These are phyloP conservation scores for Arachnopeziza araneosa DNA, from an alignment of 2,329 filamentous ascomycete genomes.

Conservation along the genomic window DNA sequence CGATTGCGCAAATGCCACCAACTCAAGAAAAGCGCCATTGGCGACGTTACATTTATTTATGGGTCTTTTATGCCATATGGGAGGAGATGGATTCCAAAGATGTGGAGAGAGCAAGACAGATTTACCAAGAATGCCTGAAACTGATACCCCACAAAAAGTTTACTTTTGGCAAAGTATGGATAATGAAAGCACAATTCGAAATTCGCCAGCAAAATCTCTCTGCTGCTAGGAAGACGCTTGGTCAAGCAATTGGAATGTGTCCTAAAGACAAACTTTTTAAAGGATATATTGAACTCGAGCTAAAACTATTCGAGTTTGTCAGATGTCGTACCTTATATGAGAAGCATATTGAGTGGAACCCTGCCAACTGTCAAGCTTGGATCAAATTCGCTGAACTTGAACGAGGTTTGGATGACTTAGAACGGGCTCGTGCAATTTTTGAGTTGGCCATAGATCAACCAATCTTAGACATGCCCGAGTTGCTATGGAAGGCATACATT, in stretches of 20 bases:
- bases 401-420: conserved; percentile 81
- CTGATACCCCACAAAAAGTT: conserved; percentile 94
- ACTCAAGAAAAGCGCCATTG: conserved; percentile 96
- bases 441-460: conserved; percentile 82
- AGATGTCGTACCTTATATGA: conserved; percentile 87
- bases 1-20: conserved; percentile 90
- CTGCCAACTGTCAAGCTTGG: conserved; percentile 88
- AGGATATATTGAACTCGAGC: conserved; percentile 88
- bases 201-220: conserved; percentile 78
- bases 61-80: conserved; percentile 95
- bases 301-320: conserved; percentile 89
- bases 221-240: conserved; percentile 80
- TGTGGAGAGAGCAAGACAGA: conserved; percentile 71
- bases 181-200: conserved; percentile 90
- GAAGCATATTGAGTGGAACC: conserved; percentile 90
- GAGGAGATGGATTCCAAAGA: conserved; percentile 86
- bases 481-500: conserved; percentile 97
- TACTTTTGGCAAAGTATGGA: conserved; percentile 95
- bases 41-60: conserved; percentile 95
- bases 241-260: conserved; percentile 85
- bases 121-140: conserved; percentile 83
- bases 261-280: conserved; percentile 95
- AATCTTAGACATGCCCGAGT: conserved; percentile 90
- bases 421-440: conserved; percentile 84
- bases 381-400: conserved; percentile 95